A percentile compares a stretch with the other conserved stretches of the same genome.
phyloP scores from a whole-genome alignment of 108 stramenopile species.

The Cylindrotheca closterium region DNA sequence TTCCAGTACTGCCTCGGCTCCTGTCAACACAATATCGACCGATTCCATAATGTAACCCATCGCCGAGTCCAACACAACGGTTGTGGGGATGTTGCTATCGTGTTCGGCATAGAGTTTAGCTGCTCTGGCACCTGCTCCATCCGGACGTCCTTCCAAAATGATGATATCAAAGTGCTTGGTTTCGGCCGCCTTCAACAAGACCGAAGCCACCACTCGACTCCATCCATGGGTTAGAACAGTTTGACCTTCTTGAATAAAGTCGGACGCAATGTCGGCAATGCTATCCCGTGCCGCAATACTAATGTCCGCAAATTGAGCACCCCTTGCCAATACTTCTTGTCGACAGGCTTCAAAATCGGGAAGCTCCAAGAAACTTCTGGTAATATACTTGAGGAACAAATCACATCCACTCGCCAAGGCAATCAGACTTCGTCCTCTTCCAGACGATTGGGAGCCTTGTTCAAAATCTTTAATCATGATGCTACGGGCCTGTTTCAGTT shows the following conservation, averaged over 20 bases:
- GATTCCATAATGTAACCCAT: conserved; percentile 94
- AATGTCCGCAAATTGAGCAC: conserved; percentile 87
- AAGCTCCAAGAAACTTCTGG: conserved; percentile 81
- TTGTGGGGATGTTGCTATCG: conserved; percentile 85
- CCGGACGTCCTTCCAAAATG: conserved; percentile 89
- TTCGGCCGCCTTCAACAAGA: conserved; percentile 75
- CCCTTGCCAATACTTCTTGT: conserved; percentile 81
- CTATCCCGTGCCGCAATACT: conserved; percentile 82
- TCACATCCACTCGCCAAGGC: conserved; percentile 74
- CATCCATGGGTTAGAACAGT: conserved; percentile 92
- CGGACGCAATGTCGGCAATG: conserved; percentile 80
- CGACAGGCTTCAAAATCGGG: conserved; percentile 81
- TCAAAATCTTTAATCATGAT: conserved; percentile 61
- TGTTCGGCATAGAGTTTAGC: conserved; percentile 63
- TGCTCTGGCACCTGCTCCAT: conserved; percentile 81
- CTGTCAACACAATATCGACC: conserved; percentile 91
- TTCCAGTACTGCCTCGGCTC: conserved; percentile 97
- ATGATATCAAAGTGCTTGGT: conserved; percentile 86
- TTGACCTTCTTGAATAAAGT: conserved; percentile 89
- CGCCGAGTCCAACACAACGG: conserved; percentile 90
- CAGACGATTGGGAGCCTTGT: conserved; percentile 2
- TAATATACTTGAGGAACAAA: conserved; percentile 86
- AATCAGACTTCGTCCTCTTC: conserved; percentile 52
- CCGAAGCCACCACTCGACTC: conserved; percentile 81
- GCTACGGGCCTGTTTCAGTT: conserved; percentile 65